Conservation (phyloP, 441 rosid genomes). For the Kokia cookei region DNA sequence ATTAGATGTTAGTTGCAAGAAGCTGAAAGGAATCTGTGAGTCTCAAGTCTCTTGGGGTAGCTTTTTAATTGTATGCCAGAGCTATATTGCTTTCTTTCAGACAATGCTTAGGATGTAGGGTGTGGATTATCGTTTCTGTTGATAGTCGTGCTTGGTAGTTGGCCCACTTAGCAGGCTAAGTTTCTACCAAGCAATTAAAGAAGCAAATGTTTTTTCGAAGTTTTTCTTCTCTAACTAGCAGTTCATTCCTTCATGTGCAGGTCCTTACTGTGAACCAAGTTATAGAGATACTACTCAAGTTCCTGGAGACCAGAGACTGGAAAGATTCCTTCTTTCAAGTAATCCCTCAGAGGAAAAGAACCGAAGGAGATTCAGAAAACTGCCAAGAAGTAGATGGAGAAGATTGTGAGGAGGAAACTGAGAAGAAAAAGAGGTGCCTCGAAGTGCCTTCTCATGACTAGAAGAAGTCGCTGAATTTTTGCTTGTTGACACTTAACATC, state of each 20-base stretch:
- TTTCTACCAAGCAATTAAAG: neutral
- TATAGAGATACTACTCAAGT: conserved; percentile 74
- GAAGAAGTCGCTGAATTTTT: neutral
- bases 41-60: neutral
- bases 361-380: conserved; percentile 25
- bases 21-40: neutral
- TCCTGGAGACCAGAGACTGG: conserved; percentile 80
- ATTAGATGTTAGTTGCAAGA: neutral
- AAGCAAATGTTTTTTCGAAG: neutral
- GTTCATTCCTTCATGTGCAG: conserved; percentile 24
- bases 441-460: conserved; percentile 25
- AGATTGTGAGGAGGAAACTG: conserved; percentile 19
- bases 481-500: neutral
- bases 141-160: neutral
- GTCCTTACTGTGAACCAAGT: conserved; percentile 96
- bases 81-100: neutral
- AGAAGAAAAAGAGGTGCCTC: conserved; percentile 28
- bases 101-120: neutral
- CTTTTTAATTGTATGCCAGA: neutral
- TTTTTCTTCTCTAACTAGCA: neutral
- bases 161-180: neutral
- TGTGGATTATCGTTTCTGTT: neutral
- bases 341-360: conserved; percentile 74
- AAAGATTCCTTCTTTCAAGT: conserved; percentile 78
- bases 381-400: conserved; percentile 15